Conservation (phyloP, 1,284 basidiomycete genomes). For the Exsudoporus floridanus region DNA sequence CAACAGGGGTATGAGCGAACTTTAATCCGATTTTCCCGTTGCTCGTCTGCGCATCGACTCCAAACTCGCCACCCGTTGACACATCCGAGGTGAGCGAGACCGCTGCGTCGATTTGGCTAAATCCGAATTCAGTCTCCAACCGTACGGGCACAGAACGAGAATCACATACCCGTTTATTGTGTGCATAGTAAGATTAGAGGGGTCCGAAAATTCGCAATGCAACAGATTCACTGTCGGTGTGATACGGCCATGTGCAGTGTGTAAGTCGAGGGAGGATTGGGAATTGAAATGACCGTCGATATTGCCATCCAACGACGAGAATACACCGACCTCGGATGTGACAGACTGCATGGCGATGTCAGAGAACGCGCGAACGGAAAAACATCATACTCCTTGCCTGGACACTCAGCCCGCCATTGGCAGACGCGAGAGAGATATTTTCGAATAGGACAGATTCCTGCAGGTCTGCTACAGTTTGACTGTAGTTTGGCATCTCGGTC, state of each 20-base stretch:
- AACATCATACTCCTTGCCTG: conserved; percentile 24
- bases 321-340: conserved; percentile 27
- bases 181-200: conserved; percentile 28
- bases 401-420: conserved; percentile 30
- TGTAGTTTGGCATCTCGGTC: conserved; percentile 37
- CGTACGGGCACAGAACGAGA: not conserved
- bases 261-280: conserved; percentile 36
- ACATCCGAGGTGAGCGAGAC: conserved; percentile 31
- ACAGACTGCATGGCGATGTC: conserved; percentile 35
- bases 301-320: conserved; percentile 37
- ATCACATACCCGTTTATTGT: conserved; percentile 42
- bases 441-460: conserved; percentile 35
- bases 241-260: conserved; percentile 42
- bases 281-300: conserved; percentile 46
- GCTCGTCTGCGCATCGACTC: conserved; percentile 33
- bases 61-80: conserved; percentile 34
- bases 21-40: conserved; percentile 37
- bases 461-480: conserved; percentile 35
- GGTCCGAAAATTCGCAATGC: conserved; percentile 28
- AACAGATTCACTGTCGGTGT: conserved; percentile 35
- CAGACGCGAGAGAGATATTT: conserved; percentile 30
- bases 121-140: conserved; percentile 6
- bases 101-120: conserved; percentile 34
- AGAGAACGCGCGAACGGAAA: not conserved
- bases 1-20: conserved; percentile 39